These are phyloP conservation scores for Filobasidium wieringae DNA, from an alignment of 768 basidiomycete species.

Conservation along the genomic window DNA sequence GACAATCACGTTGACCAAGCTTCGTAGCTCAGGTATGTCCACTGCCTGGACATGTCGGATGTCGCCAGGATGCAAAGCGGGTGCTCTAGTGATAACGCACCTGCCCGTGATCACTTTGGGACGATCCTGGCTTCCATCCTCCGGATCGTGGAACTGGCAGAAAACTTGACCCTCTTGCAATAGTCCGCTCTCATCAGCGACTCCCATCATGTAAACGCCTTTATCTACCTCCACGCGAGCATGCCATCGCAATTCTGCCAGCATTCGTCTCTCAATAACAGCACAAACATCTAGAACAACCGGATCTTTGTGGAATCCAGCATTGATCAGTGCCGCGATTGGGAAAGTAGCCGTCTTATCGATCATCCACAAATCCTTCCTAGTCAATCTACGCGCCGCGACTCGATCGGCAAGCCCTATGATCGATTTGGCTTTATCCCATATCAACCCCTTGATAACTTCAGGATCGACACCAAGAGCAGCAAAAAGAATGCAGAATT, in stretches of 20 bases:
- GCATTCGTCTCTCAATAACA: slow-evolving; percentile 11
- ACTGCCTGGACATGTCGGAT: slow-evolving; percentile 17
- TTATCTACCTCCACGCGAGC: slow-evolving; percentile 17
- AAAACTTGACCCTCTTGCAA: slow-evolving; percentile 15
- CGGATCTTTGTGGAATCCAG: slow-evolving; percentile 17
- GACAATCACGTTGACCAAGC: slow-evolving; percentile 19
- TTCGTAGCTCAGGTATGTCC: slow-evolving; percentile 12
- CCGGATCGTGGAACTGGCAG: slow-evolving; percentile 16
- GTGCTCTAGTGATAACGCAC: slow-evolving; percentile 16
- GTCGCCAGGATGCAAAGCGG: slow-evolving; percentile 21
- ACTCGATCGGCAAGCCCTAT: slow-evolving; percentile 3
- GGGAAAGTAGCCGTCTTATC: slow-evolving; percentile 7
- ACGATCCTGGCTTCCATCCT: not conserved
- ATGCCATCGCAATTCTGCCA: slow-evolving; percentile 19
- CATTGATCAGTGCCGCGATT: slow-evolving; percentile 12
- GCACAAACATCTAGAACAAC: slow-evolving; percentile 13
- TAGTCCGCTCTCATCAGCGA: slow-evolving; percentile 14
- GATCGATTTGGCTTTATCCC: not conserved
- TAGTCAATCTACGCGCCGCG: not conserved
- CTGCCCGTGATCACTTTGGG: slow-evolving; percentile 7
- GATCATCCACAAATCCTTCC: slow-evolving; percentile 2
- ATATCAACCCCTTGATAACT: slow-evolving; percentile 9
- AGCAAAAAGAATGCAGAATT: slow-evolving; percentile 17
- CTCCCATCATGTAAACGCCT: slow-evolving; percentile 20
- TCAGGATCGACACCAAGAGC: slow-evolving; percentile 6